These are phyloP conservation scores for Phytophthora fragariae DNA, from an alignment of 352 stramenopile genomes.

Conservation along the genomic window DNA sequence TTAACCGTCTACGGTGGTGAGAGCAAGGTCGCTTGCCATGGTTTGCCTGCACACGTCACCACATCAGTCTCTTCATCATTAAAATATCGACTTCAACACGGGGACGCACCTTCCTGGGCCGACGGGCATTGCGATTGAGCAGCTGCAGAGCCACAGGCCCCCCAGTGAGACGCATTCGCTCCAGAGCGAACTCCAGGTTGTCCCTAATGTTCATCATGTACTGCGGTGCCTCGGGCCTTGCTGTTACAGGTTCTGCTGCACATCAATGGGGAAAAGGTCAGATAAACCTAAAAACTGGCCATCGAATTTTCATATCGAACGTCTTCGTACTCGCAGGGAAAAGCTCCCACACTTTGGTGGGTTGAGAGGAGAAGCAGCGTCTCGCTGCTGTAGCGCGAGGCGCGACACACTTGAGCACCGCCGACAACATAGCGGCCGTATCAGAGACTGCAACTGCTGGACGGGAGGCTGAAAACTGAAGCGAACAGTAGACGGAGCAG, in stretches of 20 bases:
- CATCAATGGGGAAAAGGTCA: constrained; percentile 17
- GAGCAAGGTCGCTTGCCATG: constrained; percentile 66
- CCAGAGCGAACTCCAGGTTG: constrained; percentile 64
- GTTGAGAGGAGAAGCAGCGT: constrained; percentile 40
- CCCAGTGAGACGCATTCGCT: constrained; percentile 58
- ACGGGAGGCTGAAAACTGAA: constrained; percentile 20
- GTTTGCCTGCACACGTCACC: constrained; percentile 40
- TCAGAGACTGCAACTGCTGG: constrained; percentile 17
- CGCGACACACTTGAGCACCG: constrained; percentile 32
- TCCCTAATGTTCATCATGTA: constrained; percentile 67
- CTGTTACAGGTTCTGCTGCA: constrained; percentile 21
- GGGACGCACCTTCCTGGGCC: constrained; percentile 53
- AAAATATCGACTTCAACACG: neutral
- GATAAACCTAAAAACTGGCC: neutral
- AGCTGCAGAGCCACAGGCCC: constrained; percentile 51
- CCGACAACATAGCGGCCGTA: constrained; percentile 19
- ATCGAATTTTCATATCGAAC: neutral
- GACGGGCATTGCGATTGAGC: constrained; percentile 54
- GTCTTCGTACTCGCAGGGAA: constrained; percentile 45
- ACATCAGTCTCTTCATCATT: neutral
- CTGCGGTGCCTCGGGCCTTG: constrained; percentile 36
- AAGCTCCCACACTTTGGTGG: constrained; percentile 52
- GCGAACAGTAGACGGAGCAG: constrained; percentile 17
- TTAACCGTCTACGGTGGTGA: constrained; percentile 54
- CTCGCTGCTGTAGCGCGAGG: neutral